Conservation (phyloP, 1,284 basidiomycete genomes). For the Marasmius fiardii region DNA sequence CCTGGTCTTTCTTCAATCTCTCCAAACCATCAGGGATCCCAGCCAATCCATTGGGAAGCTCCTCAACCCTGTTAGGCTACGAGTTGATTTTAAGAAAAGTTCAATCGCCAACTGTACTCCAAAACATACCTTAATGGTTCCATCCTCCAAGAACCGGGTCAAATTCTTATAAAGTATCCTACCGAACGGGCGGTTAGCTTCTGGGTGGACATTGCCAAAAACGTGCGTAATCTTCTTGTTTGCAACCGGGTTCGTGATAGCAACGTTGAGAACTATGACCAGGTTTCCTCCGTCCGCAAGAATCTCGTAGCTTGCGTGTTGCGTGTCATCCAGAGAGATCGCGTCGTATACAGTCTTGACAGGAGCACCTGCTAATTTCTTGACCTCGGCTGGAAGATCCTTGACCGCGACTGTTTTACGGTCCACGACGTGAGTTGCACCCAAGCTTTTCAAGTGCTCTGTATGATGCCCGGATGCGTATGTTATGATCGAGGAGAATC, state of each 20-base stretch:
- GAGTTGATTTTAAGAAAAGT: not conserved
- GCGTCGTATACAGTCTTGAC: slow-evolving; percentile 9
- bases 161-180: slow-evolving; percentile 5
- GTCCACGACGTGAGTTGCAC: slow-evolving; percentile 38
- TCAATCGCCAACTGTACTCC: not conserved
- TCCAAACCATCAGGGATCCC: slow-evolving; percentile 4
- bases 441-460: slow-evolving; percentile 31
- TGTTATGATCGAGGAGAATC: slow-evolving; percentile 35
- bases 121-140: slow-evolving; percentile 7
- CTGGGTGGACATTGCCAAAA: slow-evolving; percentile 2
- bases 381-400: slow-evolving; percentile 2
- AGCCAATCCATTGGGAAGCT: slow-evolving; percentile 6
- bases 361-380: slow-evolving; percentile 3
- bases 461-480: slow-evolving; percentile 35
- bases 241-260: not conserved
- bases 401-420: slow-evolving; percentile 15
- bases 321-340: not conserved
- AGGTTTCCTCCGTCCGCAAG: slow-evolving; percentile 3
- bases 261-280: not conserved
- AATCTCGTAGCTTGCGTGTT: slow-evolving; percentile 1
- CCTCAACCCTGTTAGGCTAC: slow-evolving; percentile 10
- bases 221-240: slow-evolving; percentile 4
- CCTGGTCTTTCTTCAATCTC: not conserved
- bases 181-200: slow-evolving; percentile 6
- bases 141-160: slow-evolving; percentile 8